Evolutionary conservation across 2,329 filamentous ascomycete genomes (phyloP).

Genomic region (Madurella fahalii): DNA sequence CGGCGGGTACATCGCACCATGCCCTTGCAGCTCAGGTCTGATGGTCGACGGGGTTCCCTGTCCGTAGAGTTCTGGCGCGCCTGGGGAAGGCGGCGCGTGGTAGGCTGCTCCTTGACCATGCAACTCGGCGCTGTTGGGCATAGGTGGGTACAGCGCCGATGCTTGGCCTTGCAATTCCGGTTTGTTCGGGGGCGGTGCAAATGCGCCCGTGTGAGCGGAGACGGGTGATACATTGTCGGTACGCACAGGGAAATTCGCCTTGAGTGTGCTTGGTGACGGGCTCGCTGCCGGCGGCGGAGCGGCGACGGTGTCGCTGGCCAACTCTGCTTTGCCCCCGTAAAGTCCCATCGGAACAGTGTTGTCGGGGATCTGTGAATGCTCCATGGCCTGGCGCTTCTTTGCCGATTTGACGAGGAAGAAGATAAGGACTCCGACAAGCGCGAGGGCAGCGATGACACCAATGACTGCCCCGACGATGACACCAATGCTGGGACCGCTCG

Average conservation of each 20-base stretch:
- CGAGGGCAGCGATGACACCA: constrained; percentile 32
- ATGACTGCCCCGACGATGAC: constrained; percentile 36
- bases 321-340: constrained; percentile 29
- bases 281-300: constrained; percentile 26
- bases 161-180: constrained; percentile 29
- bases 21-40: constrained; percentile 19
- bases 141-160: not conserved
- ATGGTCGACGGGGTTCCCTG: constrained; percentile 15
- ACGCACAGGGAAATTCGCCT: constrained; percentile 20
- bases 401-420: constrained; percentile 33
- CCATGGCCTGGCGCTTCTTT: constrained; percentile 22
- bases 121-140: constrained; percentile 21
- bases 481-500: constrained; percentile 26
- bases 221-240: constrained; percentile 26
- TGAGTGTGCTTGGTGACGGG: constrained; percentile 29
- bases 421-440: constrained; percentile 32
- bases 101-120: constrained; percentile 17
- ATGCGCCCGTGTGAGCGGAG: constrained; percentile 25
- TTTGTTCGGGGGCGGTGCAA: constrained; percentile 8
- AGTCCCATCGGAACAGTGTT: constrained; percentile 9
- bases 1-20: constrained; percentile 6
- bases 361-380: constrained; percentile 8
- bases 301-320: constrained; percentile 16
- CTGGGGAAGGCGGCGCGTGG: constrained; percentile 15
- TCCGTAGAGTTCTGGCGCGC: constrained; percentile 16